phyloP scores from a whole-genome alignment of 75 land plant genomes.

The Isoetes taiwanensis region DNA sequence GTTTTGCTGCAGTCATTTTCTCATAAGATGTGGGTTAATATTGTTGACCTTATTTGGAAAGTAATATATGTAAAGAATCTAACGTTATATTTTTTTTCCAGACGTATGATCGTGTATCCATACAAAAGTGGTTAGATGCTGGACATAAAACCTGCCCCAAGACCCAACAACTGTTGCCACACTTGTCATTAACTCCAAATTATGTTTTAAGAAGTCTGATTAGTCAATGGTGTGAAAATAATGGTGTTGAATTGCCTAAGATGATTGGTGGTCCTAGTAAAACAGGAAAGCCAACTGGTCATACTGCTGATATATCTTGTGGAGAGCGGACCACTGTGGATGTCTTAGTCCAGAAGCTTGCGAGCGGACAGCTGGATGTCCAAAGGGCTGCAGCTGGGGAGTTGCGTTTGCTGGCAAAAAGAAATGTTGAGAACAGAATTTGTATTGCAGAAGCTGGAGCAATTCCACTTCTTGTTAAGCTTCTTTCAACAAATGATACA shows the following conservation, averaged over 20 bases:
- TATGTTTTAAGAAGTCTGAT: slow-evolving; percentile 76
- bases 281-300: neutral
- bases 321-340: slow-evolving; percentile 58
- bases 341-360: slow-evolving; percentile 47
- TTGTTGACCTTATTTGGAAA: neutral
- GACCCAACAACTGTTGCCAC: slow-evolving; percentile 66
- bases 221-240: slow-evolving; percentile 78
- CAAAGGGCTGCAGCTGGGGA: slow-evolving; percentile 84
- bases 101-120: slow-evolving; percentile 85
- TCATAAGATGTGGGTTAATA: too few relatives aligned
- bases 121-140: slow-evolving; percentile 80
- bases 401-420: slow-evolving; percentile 70
- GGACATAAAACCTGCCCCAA: slow-evolving; percentile 81
- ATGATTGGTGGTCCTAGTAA: neutral
- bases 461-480: slow-evolving; percentile 59
- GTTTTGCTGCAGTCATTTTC: too few relatives aligned
- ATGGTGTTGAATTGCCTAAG: slow-evolving; percentile 75
- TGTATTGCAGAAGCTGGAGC: slow-evolving; percentile 90
- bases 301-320: slow-evolving; percentile 5
- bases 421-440: slow-evolving; percentile 63
- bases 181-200: slow-evolving; percentile 60
- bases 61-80: too few relatives aligned
- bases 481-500: slow-evolving; percentile 33
- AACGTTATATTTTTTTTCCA: slow-evolving; percentile 26
- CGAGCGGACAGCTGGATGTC: slow-evolving; percentile 40